These are phyloP conservation scores for Cyclocybe aegerita DNA, from an alignment of 768 basidiomycete genomes.

Conservation along the genomic window DNA sequence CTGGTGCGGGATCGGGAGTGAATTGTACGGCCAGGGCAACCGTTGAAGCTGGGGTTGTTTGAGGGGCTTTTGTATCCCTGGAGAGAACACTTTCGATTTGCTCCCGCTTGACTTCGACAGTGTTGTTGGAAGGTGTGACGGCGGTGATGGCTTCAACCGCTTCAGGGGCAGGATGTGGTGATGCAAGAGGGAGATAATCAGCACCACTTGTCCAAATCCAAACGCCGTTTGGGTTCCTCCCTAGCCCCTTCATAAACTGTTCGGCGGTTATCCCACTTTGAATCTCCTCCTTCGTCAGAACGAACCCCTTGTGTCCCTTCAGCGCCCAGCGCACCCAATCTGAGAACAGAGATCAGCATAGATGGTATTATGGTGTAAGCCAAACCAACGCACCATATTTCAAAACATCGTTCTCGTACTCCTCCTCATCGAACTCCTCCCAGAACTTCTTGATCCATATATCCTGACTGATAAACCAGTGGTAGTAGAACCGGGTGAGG, in stretches of 20 bases:
- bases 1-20: no score
- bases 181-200: no score
- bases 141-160: constrained; percentile 1
- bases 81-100: neutral
- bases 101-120: constrained; percentile 6
- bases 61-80: no score
- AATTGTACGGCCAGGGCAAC: no score
- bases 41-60: neutral
- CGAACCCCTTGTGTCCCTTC: constrained; percentile 42
- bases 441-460: constrained; percentile 37
- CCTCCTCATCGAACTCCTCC: constrained; percentile 41
- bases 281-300: constrained; percentile 34
- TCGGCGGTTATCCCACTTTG: constrained; percentile 30
- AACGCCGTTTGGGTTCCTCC: constrained; percentile 11
- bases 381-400: constrained; percentile 29
- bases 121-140: neutral
- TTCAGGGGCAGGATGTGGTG: neutral
- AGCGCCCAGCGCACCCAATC: constrained; percentile 39
- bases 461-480: constrained; percentile 40
- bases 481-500: constrained; percentile 38
- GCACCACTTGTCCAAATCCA: constrained; percentile 17
- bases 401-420: constrained; percentile 37
- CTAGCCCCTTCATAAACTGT: constrained; percentile 28
- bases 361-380: constrained; percentile 1
- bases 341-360: constrained; percentile 10